Evolutionary conservation across 805 yeast genomes (phyloP), one percentile per base, ranked within the genome.

Genomic region (Starmerella stellata): DNA sequence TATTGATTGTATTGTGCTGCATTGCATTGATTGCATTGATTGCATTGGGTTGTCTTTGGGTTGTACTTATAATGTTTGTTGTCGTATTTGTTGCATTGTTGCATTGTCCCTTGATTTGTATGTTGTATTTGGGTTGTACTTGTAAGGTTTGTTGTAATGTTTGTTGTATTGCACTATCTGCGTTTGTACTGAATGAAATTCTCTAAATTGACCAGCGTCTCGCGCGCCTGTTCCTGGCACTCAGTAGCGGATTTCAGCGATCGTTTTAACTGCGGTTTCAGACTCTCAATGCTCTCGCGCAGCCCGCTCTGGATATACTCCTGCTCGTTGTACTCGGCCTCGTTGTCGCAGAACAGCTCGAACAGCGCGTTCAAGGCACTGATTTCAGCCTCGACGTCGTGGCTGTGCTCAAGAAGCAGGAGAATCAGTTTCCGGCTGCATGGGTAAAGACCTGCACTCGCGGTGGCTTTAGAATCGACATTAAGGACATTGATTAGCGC

Each of bases 281-380:
- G 52, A 18, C 57, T 55, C 39, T 56, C 52, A 33, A 82, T 60
- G 14, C 56, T 52, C 1, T 50, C 39, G 28, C 70, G 51, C 48
- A 72, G 68, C 7, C 65, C 62, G 16, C 66, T 65, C 8, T 64
- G 54, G 20, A 76, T 78, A 55, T 76, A 87, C 21, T 38, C 47
- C 1, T 79, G 68, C 3, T 72, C 70, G 20, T 56, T 59, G 53
- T 82, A 93, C 14, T 63, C 67, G 49, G 65, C 77, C 4, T 55
- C 60, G 28, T 68, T 68, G 58, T 90, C 96, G 13, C 78, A 78
- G 58, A 77, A 90, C 5, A 83, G 63, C 43, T 82, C 95, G 56
- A 72, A 81, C 4, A 83, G 51, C 2, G 70, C 61, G 50, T 80
- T 76, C 18, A 80, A 56, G 20, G 75, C 60, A 44, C 77, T 87